phyloP scores from a whole-genome alignment of 192 early-diverging fungal species.

The Endogone sp. region DNA sequence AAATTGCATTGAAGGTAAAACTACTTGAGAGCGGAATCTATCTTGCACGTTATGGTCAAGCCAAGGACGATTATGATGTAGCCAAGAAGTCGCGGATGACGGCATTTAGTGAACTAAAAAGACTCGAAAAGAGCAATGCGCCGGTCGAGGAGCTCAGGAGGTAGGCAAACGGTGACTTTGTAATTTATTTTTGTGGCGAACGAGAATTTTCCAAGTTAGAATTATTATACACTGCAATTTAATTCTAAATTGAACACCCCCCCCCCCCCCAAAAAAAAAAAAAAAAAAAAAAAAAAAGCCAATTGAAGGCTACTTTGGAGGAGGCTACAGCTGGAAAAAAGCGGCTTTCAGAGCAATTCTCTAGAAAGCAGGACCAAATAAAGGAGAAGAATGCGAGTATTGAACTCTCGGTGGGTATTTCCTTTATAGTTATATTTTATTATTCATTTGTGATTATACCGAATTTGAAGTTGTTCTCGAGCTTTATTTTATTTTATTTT shows the following conservation, averaged over 20 bases:
- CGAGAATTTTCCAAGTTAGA: too few species aligned
- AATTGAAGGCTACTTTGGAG: not conserved
- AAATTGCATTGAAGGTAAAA: slow-evolving; percentile 34
- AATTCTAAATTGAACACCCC: too few species aligned
- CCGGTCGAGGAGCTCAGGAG: slow-evolving; percentile 31
- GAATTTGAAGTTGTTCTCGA: too few species aligned
- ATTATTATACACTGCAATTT: too few species aligned
- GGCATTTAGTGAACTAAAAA: slow-evolving; percentile 33
- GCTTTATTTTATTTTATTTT: not conserved
- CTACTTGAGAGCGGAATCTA: slow-evolving; percentile 59
- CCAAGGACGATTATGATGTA: slow-evolving; percentile 50
- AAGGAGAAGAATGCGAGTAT: slow-evolving; percentile 26
- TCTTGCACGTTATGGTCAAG: slow-evolving; percentile 54
- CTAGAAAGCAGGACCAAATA: slow-evolving; percentile 8
- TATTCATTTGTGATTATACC: too few species aligned
- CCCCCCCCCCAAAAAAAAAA: too few species aligned
- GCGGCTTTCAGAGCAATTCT: slow-evolving; percentile 10
- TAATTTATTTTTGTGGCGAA: not conserved
- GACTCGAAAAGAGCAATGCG: slow-evolving; percentile 29
- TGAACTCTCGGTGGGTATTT: slow-evolving; percentile 17
- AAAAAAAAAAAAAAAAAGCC: not conserved
- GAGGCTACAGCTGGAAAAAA: slow-evolving; percentile 10
- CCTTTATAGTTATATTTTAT: not conserved
- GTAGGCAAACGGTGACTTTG: slow-evolving; percentile 14
- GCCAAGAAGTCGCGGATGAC: slow-evolving; percentile 37